These are phyloP conservation scores for Microthlaspi erraticum DNA, from an alignment of 345 rosid genomes.

Conservation along the genomic window DNA sequence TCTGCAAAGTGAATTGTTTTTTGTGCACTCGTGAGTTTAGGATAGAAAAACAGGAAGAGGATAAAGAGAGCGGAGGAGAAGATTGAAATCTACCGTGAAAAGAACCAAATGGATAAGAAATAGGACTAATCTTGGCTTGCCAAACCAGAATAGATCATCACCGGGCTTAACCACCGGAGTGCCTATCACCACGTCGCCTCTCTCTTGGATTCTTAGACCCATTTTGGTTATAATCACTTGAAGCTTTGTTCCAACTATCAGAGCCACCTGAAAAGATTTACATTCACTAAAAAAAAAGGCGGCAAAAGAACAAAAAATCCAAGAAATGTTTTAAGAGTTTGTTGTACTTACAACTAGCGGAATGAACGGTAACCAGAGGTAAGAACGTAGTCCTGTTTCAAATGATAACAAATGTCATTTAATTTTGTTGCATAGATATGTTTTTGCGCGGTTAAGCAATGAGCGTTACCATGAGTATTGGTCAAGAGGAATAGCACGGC, in stretches of 20 bases:
- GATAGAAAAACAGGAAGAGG: neutral
- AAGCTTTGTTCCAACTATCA: conserved; percentile 79
- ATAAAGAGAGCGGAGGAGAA: neutral
- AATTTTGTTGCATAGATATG: neutral
- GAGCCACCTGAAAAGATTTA: conserved; percentile 57
- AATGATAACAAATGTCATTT: neutral
- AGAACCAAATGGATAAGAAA: conserved; percentile 81
- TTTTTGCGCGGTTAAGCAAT: conserved; percentile 1
- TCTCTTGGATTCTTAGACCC: conserved; percentile 79
- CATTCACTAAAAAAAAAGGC: conserved; percentile 18
- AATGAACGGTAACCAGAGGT: conserved; percentile 79
- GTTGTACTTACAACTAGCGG: conserved; percentile 68
- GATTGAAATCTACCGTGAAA: conserved; percentile 63
- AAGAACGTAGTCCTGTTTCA: conserved; percentile 61
- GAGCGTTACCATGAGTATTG: conserved; percentile 64
- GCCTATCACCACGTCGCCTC: conserved; percentile 89
- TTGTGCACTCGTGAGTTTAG: conserved; percentile 21
- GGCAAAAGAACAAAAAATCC: neutral
- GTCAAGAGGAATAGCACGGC: conserved; percentile 69
- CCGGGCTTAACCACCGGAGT: conserved; percentile 88
- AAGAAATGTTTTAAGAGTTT: conserved; percentile 1
- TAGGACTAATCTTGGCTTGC: conserved; percentile 72
- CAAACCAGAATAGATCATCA: conserved; percentile 97
- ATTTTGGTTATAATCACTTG: conserved; percentile 82
- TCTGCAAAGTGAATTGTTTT: conserved; percentile 51